phyloP scores from a whole-genome alignment of 1,284 basidiomycete genomes.

The Agroathelia rolfsii region DNA sequence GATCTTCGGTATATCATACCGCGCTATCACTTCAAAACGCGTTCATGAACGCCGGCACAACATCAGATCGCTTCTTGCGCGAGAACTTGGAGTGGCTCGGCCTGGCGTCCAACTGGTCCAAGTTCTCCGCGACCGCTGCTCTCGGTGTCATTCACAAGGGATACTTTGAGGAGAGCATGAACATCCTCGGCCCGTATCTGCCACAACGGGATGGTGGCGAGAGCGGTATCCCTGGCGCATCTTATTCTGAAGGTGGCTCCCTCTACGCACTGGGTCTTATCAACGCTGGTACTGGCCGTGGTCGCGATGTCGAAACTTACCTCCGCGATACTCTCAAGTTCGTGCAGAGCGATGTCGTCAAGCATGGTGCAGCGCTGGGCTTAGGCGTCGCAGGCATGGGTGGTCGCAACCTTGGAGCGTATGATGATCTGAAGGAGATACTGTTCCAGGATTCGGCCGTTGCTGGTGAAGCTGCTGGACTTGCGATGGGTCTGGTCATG shows the following conservation, averaged over 20 bases:
- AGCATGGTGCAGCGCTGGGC: slow-evolving; percentile 92
- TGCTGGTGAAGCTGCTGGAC: slow-evolving; percentile 89
- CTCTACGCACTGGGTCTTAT: slow-evolving; percentile 92
- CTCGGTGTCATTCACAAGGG: slow-evolving; percentile 96
- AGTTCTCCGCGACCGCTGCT: slow-evolving; percentile 91
- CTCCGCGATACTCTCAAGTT: slow-evolving; percentile 69
- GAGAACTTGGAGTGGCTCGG: slow-evolving; percentile 95
- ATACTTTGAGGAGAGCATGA: slow-evolving; percentile 86
- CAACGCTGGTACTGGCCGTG: slow-evolving; percentile 79
- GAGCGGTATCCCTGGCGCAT: slow-evolving; percentile 62
- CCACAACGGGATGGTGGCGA: slow-evolving; percentile 67
- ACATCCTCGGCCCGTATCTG: slow-evolving; percentile 89
- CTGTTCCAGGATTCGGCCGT: slow-evolving; percentile 91
- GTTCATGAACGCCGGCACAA: slow-evolving; percentile 92
- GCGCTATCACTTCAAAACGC: slow-evolving; percentile 93
- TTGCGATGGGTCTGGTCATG: slow-evolving; percentile 95
- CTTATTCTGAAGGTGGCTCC: slow-evolving; percentile 89
- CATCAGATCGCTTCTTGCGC: slow-evolving; percentile 84
- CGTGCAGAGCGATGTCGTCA: slow-evolving; percentile 75
- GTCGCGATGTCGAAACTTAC: slow-evolving; percentile 59
- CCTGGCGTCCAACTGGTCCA: slow-evolving; percentile 92
- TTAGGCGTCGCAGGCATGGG: slow-evolving; percentile 91
- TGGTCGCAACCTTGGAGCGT: slow-evolving; percentile 78
- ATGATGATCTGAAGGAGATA: slow-evolving; percentile 81
- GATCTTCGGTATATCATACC: slow-evolving; percentile 93